phyloP scores from a whole-genome alignment of 2,329 filamentous ascomycete species.

The Neonectria faginata region DNA sequence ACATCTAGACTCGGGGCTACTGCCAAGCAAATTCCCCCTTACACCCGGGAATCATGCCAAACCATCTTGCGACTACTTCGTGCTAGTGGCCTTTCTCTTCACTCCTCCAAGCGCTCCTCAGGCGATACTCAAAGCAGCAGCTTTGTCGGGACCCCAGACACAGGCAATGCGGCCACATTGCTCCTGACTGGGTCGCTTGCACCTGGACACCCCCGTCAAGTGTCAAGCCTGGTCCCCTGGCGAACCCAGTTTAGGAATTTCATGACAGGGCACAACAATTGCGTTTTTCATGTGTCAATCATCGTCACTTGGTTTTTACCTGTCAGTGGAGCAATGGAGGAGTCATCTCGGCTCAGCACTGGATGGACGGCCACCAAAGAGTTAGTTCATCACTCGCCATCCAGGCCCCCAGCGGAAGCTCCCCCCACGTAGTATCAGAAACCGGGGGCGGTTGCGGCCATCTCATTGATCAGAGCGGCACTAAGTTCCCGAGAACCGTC shows the following conservation, averaged over 20 bases:
- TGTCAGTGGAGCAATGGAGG: conserved; percentile 31
- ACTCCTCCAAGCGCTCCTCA: conserved; percentile 12
- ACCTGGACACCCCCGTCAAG: conserved; percentile 26
- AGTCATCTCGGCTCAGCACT: conserved; percentile 41
- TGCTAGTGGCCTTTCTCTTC: conserved; percentile 1
- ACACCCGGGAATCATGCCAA: not conserved
- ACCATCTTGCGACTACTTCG: not conserved
- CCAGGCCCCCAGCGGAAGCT: conserved; percentile 16
- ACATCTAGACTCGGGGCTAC: not conserved
- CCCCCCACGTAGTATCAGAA: conserved; percentile 41
- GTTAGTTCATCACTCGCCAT: conserved; percentile 9
- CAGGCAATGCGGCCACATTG: conserved; percentile 30
- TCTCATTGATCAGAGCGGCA: conserved; percentile 21
- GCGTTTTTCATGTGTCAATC: conserved; percentile 39
- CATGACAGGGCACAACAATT: conserved; percentile 21
- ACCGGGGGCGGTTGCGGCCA: conserved; percentile 18
- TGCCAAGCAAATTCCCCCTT: not conserved
- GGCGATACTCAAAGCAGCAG: conserved; percentile 24
- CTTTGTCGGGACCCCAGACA: conserved; percentile 18
- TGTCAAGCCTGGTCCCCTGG: conserved; percentile 15
- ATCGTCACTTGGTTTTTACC: conserved; percentile 24
- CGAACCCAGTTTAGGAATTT: conserved; percentile 23
- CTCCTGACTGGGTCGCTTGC: conserved; percentile 38
- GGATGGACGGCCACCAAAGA: conserved; percentile 1
- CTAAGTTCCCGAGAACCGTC: conserved; percentile 27